Evolutionary conservation across 2,329 filamentous ascomycete species (phyloP).

Genomic region (Sporothrix protearum): DNA sequence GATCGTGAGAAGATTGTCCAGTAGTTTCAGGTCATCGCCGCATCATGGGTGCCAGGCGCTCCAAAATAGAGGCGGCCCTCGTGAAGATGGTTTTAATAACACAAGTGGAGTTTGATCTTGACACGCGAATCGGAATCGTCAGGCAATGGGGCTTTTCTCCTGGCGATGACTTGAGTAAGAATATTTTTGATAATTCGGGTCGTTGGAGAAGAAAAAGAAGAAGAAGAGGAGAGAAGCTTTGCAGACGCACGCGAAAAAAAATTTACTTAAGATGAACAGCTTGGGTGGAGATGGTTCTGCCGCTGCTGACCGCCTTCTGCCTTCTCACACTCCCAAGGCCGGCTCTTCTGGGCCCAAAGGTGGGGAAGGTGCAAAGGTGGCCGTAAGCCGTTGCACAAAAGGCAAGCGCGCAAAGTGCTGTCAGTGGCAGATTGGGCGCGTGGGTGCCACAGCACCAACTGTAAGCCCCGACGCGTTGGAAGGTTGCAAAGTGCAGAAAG

Average conservation of each 20-base stretch:
- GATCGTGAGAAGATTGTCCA: constrained; percentile 44
- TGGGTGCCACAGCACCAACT: neutral
- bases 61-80: constrained; percentile 54
- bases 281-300: neutral
- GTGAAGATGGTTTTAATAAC: constrained; percentile 67
- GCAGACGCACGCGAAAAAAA: neutral
- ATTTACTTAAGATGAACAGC: constrained; percentile 6
- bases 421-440: neutral
- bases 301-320: neutral
- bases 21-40: constrained; percentile 65
- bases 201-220: constrained; percentile 30
- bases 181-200: constrained; percentile 33
- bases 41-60: constrained; percentile 58
- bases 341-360: no score
- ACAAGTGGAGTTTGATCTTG: constrained; percentile 51
- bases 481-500: neutral
- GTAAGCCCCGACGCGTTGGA: neutral
- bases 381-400: neutral
- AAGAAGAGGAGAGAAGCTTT: constrained; percentile 20
- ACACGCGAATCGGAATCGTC: constrained; percentile 54
- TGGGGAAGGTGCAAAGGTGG: neutral
- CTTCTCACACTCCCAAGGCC: no score
- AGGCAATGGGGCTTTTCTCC: constrained; percentile 42
- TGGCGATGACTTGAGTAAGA: constrained; percentile 38
- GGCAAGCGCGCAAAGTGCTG: constrained; percentile 8